Base-by-base conservation (phyloP, 768 basidiomycete species). In the Leccinum olivaceopallidum region DNA sequence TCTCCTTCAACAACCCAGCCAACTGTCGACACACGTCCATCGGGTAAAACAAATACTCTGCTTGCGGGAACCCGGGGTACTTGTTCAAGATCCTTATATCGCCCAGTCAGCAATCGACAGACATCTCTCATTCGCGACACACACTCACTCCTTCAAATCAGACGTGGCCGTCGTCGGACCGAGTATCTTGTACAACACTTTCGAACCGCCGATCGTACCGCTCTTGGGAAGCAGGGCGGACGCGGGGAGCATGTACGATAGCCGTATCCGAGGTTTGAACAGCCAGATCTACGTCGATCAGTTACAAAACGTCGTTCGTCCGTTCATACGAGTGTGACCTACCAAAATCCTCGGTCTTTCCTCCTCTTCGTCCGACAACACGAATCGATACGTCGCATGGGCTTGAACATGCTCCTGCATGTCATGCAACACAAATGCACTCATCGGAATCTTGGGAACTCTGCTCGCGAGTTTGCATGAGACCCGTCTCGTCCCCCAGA, bases 331-430 rank as follows among this genome's bases (percentile, higher is more conserved):
- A 28, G 34, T 13, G 26, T 1, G 2, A 60, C 90, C 60, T 57
- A 97, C 94, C 63, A 97, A 77, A 14, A 98, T 81, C 56, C 89
- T 80, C 5, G 90, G 86, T 28, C 80, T 82, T 61, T 93, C 92
- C 30, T 89, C 85, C 68, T 96, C 94, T 64, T 95, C 94, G 60
- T 97, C 95, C 16, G 85, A 79, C 34, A 98, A 76, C 36, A 95
- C 82, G 69, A 98, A 98, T 10, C 95, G 90, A 75, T 98, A 94
- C 0, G 90, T 89, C 1, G 95, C 94, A 70, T 98, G 95, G 2
- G 95, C 94, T 57, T 90, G 88, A 5, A 93, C 89, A 56, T 91
- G 88, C 70, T 96, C 96, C 30, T 83, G 82, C 91, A 98, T 91
- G 67, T 97, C 94, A 62, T 93, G 86, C 13, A 94, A 84, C 32